Evolutionary conservation across 768 basidiomycete genomes (phyloP).

Genomic region (Leccinum boreale): DNA sequence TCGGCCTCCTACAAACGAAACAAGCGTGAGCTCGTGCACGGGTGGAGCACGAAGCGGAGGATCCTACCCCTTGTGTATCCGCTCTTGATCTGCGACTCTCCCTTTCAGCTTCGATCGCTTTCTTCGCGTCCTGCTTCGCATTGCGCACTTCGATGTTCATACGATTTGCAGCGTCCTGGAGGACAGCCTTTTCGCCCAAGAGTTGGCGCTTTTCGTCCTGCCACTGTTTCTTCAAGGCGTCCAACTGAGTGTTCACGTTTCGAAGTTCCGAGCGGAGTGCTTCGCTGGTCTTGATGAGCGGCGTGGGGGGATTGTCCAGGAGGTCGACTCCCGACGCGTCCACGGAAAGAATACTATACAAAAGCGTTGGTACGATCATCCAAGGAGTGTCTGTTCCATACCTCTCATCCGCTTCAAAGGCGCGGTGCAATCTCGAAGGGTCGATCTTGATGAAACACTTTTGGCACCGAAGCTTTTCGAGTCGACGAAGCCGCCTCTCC

Average conservation of each 20-base stretch:
- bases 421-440: conserved; percentile 38
- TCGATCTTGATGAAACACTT: conserved; percentile 68
- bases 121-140: conserved; percentile 56
- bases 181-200: conserved; percentile 65
- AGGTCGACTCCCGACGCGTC: conserved; percentile 48
- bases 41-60: not conserved
- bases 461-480: conserved; percentile 62
- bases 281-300: conserved; percentile 66
- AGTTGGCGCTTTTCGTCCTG: conserved; percentile 60
- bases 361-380: conserved; percentile 5
- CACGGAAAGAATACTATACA: conserved; percentile 42
- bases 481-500: conserved; percentile 59
- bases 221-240: conserved; percentile 66
- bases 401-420: conserved; percentile 60
- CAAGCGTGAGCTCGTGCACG: not conserved
- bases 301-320: conserved; percentile 60
- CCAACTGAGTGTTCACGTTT: conserved; percentile 60
- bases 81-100: conserved; percentile 46
- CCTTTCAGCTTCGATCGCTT: conserved; percentile 50
- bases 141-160: conserved; percentile 59
- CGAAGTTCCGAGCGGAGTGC: conserved; percentile 57
- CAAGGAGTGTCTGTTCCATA: conserved; percentile 23
- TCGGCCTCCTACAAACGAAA: conserved; percentile 58
- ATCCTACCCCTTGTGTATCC: conserved; percentile 53
- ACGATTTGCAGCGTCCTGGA: conserved; percentile 68